A percentile compares a stretch with the other conserved stretches of the same genome.
phyloP scores from a whole-genome alignment of 2,329 filamentous ascomycete genomes.

The Polychaeton citri region DNA sequence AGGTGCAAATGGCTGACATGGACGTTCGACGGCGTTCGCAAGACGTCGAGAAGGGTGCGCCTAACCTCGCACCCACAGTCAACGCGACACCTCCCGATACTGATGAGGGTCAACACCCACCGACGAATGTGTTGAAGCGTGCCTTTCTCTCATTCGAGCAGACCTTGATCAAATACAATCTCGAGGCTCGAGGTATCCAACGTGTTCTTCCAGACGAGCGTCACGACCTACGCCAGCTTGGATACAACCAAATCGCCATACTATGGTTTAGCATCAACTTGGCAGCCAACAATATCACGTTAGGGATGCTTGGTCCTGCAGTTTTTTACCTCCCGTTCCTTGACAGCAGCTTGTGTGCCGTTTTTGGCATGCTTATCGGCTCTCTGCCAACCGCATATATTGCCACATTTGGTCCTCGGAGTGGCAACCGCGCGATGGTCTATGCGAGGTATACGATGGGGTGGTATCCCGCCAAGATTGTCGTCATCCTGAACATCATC shows the following conservation, averaged over 20 bases:
- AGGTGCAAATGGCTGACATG: slow-evolving; percentile 18
- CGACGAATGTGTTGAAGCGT: not conserved
- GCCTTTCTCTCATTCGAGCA: slow-evolving; percentile 22
- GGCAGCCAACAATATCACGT: slow-evolving; percentile 49
- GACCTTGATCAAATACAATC: slow-evolving; percentile 36
- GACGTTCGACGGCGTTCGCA: slow-evolving; percentile 1
- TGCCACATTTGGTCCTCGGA: slow-evolving; percentile 47
- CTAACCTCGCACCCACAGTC: slow-evolving; percentile 1
- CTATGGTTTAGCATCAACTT: slow-evolving; percentile 52
- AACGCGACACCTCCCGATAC: not conserved
- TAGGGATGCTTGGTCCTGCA: slow-evolving; percentile 49
- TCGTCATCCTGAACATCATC: slow-evolving; percentile 49
- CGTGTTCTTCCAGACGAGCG: slow-evolving; percentile 43
- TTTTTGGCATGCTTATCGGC: slow-evolving; percentile 45
- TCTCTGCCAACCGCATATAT: slow-evolving; percentile 44
- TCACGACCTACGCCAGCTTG: slow-evolving; percentile 36
- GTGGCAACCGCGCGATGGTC: slow-evolving; percentile 50
- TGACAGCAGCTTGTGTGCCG: slow-evolving; percentile 42
- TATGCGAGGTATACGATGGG: slow-evolving; percentile 50
- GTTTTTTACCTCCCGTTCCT: slow-evolving; percentile 45
- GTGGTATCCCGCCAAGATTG: slow-evolving; percentile 51
- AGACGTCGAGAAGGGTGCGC: slow-evolving; percentile 10
- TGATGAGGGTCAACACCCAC: not conserved
- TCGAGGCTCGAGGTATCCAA: slow-evolving; percentile 48
- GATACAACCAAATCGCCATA: slow-evolving; percentile 42